Conservation (phyloP, 257 asterid species). For the Fraxinus americana region DNA sequence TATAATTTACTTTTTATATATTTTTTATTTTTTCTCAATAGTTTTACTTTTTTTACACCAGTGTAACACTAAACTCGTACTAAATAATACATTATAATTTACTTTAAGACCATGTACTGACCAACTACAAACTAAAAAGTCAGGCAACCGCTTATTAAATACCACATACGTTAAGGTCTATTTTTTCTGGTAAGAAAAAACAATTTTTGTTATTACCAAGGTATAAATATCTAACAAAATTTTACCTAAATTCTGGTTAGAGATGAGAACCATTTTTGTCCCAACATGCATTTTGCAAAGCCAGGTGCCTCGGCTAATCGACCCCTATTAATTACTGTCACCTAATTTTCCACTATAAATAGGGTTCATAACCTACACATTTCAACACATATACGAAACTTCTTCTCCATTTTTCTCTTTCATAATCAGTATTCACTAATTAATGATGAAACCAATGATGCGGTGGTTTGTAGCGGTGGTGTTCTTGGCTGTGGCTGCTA, state of each 20-base stretch:
- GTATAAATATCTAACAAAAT: background rate
- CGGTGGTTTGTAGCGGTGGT: slow-evolving; percentile 10
- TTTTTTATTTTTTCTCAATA: too few relatives aligned
- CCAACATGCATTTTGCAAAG: background rate
- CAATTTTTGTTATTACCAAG: background rate
- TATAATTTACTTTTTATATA: too few relatives aligned
- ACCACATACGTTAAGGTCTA: background rate
- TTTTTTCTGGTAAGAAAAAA: background rate
- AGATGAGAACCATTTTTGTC: background rate
- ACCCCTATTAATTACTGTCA: background rate
- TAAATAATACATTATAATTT: too few relatives aligned
- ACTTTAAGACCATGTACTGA: too few relatives aligned
- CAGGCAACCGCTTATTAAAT: background rate
- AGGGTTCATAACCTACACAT: background rate
- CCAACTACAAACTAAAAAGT: background rate
- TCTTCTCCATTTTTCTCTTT: background rate
- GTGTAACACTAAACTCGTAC: too few relatives aligned
- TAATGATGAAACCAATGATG: background rate
- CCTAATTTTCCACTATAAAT: background rate
- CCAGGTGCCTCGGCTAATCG: background rate
- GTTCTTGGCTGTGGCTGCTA: slow-evolving; percentile 11
- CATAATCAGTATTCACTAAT: background rate
- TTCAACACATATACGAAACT: background rate
- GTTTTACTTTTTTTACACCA: too few relatives aligned
- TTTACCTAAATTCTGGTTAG: background rate